Evolutionary conservation across 371 early-diverging fungal species (phyloP), one percentile per base, ranked within the genome.

Genomic region (Syncephalis plumigaleata): DNA sequence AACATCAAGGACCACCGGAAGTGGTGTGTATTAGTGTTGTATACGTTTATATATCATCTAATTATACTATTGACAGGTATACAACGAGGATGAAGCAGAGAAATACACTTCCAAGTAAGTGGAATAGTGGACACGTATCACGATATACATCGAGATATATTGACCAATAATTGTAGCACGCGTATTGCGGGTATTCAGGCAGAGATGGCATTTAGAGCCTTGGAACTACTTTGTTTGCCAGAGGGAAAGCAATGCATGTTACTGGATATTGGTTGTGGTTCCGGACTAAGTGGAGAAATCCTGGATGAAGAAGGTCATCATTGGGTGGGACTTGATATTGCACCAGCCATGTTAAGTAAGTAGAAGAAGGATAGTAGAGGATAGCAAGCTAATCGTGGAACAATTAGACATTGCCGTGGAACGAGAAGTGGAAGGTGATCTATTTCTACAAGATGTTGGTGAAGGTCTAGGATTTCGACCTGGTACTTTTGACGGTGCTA

Each of bases 291-390:
- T 63, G 96, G 97, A 9, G 91, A 95, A 59, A 85, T 91, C 25
- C 61, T 99, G 39, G 83, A 86, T 45, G 98, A 95, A 51, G 81
- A 84, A 49, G 92, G 88, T 7, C 91, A 93, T 56, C 50, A 76
- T 26, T 97, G 98, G 97, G 87, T 93, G 21, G 99, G 99, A 9
- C 66, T 94, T 66, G 99, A 99, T 64, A 92, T 99, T 55, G 79
- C 89, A 8, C 75, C 79, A 2, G 61, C 86, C 25, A 99, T 99
- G 99, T 65, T 99, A 52, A 71, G 71, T 71, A 56, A 26, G 61
- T 50, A 9, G 17, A 53, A 53, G 26, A 37, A 20, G 31, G 24
- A 23, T 26, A n/a, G n/a, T n/a, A n/a, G n/a, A n/a, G n/a, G n/a
- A 37, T 18, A 8, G 17, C 9, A 24, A 15, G 20, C 9, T 15